These are phyloP conservation scores for Plantago ovata DNA, from an alignment of 257 asterid genomes.

Conservation along the genomic window DNA sequence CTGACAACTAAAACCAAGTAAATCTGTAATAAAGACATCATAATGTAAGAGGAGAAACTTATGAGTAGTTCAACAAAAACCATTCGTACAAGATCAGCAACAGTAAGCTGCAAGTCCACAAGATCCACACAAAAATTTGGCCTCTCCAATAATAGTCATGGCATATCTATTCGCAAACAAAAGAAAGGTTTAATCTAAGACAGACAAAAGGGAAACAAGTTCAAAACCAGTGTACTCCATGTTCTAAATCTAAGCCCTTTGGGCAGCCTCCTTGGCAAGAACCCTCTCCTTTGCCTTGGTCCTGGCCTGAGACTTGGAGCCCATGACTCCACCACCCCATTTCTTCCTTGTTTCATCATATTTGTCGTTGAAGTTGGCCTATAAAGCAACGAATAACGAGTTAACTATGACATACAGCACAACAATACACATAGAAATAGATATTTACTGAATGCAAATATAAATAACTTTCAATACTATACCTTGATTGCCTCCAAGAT, in stretches of 20 bases:
- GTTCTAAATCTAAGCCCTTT: conserved; percentile 21
- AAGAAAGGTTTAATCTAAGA: neutral
- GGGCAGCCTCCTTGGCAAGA: conserved; percentile 46
- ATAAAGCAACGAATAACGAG: neutral
- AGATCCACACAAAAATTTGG: too few species aligned
- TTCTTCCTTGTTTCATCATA: conserved; percentile 45
- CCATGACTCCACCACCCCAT: conserved; percentile 59
- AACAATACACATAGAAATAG: neutral
- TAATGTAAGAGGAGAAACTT: too few species aligned
- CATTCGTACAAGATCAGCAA: too few species aligned
- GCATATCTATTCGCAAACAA: too few species aligned
- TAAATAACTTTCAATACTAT: neutral
- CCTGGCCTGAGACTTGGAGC: conserved; percentile 46
- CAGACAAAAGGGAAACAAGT: conserved; percentile 4
- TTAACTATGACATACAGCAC: neutral
- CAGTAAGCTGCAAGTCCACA: too few species aligned
- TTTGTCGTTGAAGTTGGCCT: conserved; percentile 53
- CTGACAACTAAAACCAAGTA: too few species aligned
- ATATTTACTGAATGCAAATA: neutral
- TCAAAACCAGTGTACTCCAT: neutral
- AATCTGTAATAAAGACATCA: too few species aligned
- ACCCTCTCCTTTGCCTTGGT: conserved; percentile 38
- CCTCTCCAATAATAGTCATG: too few species aligned
- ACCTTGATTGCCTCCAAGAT: conserved; percentile 54
- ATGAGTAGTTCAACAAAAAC: neutral